phyloP scores from a whole-genome alignment of 257 asterid species.

The Nicotiana noctiflora region DNA sequence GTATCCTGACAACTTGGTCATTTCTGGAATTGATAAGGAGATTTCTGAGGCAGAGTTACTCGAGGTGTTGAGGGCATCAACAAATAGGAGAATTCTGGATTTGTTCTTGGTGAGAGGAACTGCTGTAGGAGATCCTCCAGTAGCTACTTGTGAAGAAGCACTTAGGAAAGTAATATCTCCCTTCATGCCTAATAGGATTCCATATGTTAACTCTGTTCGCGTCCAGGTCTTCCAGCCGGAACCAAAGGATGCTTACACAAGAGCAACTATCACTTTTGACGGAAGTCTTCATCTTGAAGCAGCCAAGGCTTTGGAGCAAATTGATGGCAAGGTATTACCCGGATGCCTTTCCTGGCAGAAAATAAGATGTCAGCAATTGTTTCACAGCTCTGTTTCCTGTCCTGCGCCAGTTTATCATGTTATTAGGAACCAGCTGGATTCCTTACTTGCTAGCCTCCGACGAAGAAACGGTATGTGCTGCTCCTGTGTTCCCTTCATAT shows the following conservation, averaged over 20 bases:
- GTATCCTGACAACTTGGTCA: constrained; percentile 27
- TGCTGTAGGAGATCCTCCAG: constrained; percentile 51
- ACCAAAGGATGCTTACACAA: constrained; percentile 42
- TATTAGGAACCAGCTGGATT: constrained; percentile 41
- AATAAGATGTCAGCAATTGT: constrained; percentile 59
- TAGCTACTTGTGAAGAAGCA: constrained; percentile 57
- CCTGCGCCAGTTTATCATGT: constrained; percentile 66
- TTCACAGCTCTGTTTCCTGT: constrained; percentile 75
- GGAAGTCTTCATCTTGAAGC: constrained; percentile 86
- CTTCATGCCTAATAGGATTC: constrained; percentile 69
- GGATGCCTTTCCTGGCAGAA: constrained; percentile 84
- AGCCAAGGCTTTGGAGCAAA: constrained; percentile 76
- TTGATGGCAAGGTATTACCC: constrained; percentile 67
- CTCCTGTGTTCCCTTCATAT: not conserved
- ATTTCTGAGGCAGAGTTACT: constrained; percentile 55
- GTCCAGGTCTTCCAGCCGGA: constrained; percentile 72
- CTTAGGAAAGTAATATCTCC: constrained; percentile 57
- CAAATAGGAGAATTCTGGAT: constrained; percentile 42
- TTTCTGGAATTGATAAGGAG: constrained; percentile 48
- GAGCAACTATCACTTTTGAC: constrained; percentile 67
- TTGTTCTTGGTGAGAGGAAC: constrained; percentile 54
- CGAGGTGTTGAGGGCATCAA: constrained; percentile 31
- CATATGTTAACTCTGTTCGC: constrained; percentile 40
- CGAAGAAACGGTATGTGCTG: constrained; percentile 38
- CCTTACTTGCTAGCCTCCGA: constrained; percentile 41